phyloP scores from a whole-genome alignment of 2,329 filamentous ascomycete genomes.

The Clarireedia monteithiana region DNA sequence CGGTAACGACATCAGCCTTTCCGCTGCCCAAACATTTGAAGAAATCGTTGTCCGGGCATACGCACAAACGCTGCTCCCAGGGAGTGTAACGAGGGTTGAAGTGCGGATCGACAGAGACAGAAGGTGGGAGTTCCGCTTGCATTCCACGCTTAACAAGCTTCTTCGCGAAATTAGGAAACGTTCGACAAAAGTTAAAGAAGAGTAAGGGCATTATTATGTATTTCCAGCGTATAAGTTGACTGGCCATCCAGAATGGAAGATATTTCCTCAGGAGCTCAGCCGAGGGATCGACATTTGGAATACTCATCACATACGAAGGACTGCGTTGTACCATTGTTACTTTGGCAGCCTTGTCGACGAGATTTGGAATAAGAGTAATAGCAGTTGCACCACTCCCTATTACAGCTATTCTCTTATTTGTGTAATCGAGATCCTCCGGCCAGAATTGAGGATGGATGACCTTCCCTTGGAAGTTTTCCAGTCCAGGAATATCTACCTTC shows the following conservation, averaged over 20 bases:
- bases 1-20: slow-evolving; percentile 43
- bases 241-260: slow-evolving; percentile 38
- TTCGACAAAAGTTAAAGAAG: slow-evolving; percentile 42
- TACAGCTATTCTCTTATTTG: slow-evolving; percentile 38
- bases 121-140: slow-evolving; percentile 42
- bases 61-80: slow-evolving; percentile 69
- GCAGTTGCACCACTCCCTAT: slow-evolving; percentile 60
- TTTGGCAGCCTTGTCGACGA: slow-evolving; percentile 54
- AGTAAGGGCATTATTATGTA: slow-evolving; percentile 40
- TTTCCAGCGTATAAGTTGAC: slow-evolving; percentile 37
- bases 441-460: slow-evolving; percentile 68
- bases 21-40: slow-evolving; percentile 40
- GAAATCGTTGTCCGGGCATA: slow-evolving; percentile 52
- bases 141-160: slow-evolving; percentile 39
- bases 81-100: slow-evolving; percentile 59
- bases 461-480: slow-evolving; percentile 50
- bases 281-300: slow-evolving; percentile 20
- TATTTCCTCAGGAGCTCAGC: slow-evolving; percentile 4
- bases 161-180: slow-evolving; percentile 44
- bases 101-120: slow-evolving; percentile 49
- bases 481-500: slow-evolving; percentile 45
- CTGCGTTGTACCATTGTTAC: slow-evolving; percentile 78
- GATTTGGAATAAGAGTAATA: slow-evolving; percentile 62
- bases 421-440: slow-evolving; percentile 59
- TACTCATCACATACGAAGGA: slow-evolving; percentile 56